These are phyloP conservation scores for Pugionium cornutum DNA, from an alignment of 345 rosid species.

Conservation along the genomic window DNA sequence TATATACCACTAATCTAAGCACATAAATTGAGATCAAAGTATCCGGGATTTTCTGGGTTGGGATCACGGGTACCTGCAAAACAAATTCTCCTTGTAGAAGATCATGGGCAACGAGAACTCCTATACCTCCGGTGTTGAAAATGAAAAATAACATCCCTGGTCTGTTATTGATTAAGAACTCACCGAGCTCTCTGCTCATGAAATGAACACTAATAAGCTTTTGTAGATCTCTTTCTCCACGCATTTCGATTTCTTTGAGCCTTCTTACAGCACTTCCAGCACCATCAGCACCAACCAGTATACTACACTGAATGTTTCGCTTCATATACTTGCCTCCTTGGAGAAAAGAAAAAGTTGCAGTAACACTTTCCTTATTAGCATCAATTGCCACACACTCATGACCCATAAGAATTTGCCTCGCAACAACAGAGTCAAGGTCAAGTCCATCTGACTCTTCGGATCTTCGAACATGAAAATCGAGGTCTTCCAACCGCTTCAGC, in stretches of 20 bases:
- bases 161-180: slow-evolving; percentile 60
- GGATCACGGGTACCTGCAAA: slow-evolving; percentile 62
- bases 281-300: slow-evolving; percentile 88
- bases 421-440: slow-evolving; percentile 38
- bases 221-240: slow-evolving; percentile 81
- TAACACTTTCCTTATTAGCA: slow-evolving; percentile 47
- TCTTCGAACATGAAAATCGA: slow-evolving; percentile 46
- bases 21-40: slow-evolving; percentile 14
- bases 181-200: slow-evolving; percentile 75
- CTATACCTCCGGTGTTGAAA: slow-evolving; percentile 85
- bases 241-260: slow-evolving; percentile 60
- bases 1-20: not conserved
- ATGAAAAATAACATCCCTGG: slow-evolving; percentile 93
- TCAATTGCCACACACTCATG: slow-evolving; percentile 75
- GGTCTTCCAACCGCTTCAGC: slow-evolving; percentile 65
- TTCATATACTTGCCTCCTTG: slow-evolving; percentile 50
- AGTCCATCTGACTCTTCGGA: slow-evolving; percentile 41
- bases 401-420: slow-evolving; percentile 68
- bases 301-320: slow-evolving; percentile 56
- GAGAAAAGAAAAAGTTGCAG: slow-evolving; percentile 58
- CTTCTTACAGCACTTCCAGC: slow-evolving; percentile 79
- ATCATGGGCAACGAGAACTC: slow-evolving; percentile 96
- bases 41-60: not conserved
- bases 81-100: slow-evolving; percentile 85
- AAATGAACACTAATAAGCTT: slow-evolving; percentile 92